These are phyloP conservation scores for Candida maltosa DNA, from an alignment of 805 yeast genomes.

Conservation along the genomic window DNA sequence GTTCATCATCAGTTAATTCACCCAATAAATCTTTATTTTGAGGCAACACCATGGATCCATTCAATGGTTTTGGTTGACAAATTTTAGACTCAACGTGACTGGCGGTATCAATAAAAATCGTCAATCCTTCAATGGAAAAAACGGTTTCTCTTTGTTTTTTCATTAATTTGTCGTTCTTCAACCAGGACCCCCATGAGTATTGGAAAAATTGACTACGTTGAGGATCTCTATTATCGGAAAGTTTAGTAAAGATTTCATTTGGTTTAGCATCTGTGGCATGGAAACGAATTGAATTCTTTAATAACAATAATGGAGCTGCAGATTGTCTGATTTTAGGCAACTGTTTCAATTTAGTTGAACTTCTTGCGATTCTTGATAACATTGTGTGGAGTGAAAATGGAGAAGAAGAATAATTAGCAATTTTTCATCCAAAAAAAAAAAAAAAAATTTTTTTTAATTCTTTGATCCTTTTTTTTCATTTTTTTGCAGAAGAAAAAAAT, in stretches of 20 bases:
- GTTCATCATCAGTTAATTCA: too few relatives aligned
- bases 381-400: not conserved
- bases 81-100: too few relatives aligned
- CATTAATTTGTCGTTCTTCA: slow-evolving; percentile 71
- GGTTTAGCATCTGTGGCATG: slow-evolving; percentile 20
- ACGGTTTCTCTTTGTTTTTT: slow-evolving; percentile 73
- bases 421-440: too few relatives aligned
- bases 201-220: slow-evolving; percentile 71
- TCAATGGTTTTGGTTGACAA: too few relatives aligned
- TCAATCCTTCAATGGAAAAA: slow-evolving; percentile 78
- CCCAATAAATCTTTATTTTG: too few relatives aligned
- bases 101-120: slow-evolving; percentile 43
- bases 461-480: too few relatives aligned
- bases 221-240: slow-evolving; percentile 63
- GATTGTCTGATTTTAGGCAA: slow-evolving; percentile 7
- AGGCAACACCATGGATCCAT: not conserved
- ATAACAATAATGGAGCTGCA: too few relatives aligned
- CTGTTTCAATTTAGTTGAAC: not conserved
- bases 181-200: slow-evolving; percentile 96
- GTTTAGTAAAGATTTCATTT: slow-evolving; percentile 46
- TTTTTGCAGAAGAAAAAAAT: too few relatives aligned
- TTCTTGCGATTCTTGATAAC: not conserved
- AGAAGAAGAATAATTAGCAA: not conserved
- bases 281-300: not conserved
- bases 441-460: too few relatives aligned